Base-by-base conservation (phyloP, 2,329 filamentous ascomycete species). In the Fusarium fracticaudum region DNA sequence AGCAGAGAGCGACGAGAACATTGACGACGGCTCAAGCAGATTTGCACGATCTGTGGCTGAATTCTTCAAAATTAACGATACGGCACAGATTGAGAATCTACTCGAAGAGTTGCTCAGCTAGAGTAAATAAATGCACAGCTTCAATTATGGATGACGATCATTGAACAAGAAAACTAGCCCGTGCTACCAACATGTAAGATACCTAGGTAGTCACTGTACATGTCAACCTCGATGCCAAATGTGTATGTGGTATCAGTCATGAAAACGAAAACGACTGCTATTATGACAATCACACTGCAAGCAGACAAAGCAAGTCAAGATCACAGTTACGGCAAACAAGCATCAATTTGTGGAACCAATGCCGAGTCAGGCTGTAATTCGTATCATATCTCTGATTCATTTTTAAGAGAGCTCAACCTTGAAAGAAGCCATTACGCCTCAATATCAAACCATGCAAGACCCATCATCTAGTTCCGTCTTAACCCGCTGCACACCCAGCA, bases 11-110 rank as follows among this genome's bases (percentile, higher is more conserved):
- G 92, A 92, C 62, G 91, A 92, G 44, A 89, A 92, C 45, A 85
- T 98, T 10, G 88, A 87, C 31, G 82, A 83, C 10, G 90, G 91
- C 71, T 91, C 89, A 12, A 83, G 88, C 79, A 84, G 92, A 33
- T 91, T 97, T 77, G 90, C 89, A 1, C 87, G 90, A 40, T 94
- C 92, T 0, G 87, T 94, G 26, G 87, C 90, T 67, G 87, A 86
- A 31, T 98, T 98, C 81, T 98, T 93, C 91, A 86, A 88, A 72
- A 91, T 96, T 76, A 93, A 91, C 85, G 87, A 89, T 60, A 86
- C 87, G 72, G 85, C 86, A 78, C 88, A 89, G 72, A 88, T 96
- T 76, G 91, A 94, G 82, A 87, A 90, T 67, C 79, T 94, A 33
- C 70, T 89, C n/a, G 79, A 83, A 20, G 84, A 84, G 58, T 66